Evolutionary conservation across 768 basidiomycete species (phyloP).

Genomic region (Suillus clintonianus): DNA sequence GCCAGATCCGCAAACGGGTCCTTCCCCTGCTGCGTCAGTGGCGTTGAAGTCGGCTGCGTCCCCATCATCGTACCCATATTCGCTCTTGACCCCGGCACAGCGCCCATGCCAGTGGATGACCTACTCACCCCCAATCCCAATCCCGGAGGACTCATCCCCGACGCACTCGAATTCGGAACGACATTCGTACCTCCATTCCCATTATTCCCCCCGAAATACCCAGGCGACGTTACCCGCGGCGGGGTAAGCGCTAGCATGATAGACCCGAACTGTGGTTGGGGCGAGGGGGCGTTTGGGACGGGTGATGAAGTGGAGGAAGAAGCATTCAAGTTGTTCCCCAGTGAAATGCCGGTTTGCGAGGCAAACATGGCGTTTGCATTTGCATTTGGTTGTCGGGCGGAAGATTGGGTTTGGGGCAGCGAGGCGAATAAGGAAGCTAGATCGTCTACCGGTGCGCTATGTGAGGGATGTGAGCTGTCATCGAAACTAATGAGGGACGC

Average conservation of each 20-base stretch:
- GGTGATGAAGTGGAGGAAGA: constrained; percentile 26
- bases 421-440: constrained; percentile 60
- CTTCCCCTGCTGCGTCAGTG: constrained; percentile 46
- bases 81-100: constrained; percentile 3
- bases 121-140: constrained; percentile 6
- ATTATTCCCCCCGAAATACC: constrained; percentile 19
- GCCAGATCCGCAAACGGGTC: constrained; percentile 87
- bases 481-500: constrained; percentile 80
- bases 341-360: constrained; percentile 20
- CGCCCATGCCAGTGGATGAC: neutral
- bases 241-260: constrained; percentile 46
- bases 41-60: constrained; percentile 24
- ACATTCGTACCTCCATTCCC: constrained; percentile 14
- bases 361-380: neutral
- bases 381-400: constrained; percentile 1
- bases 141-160: constrained; percentile 15
- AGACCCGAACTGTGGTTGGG: constrained; percentile 35
- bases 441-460: constrained; percentile 47
- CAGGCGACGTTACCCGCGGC: constrained; percentile 20
- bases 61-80: constrained; percentile 7
- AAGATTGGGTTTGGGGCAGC: constrained; percentile 5
- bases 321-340: constrained; percentile 22
- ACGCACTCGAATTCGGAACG: constrained; percentile 8
- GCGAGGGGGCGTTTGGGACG: constrained; percentile 11
- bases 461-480: constrained; percentile 38